These are phyloP conservation scores for Sarocladium kiliense DNA, from an alignment of 2,329 filamentous ascomycete species.

Conservation along the genomic window DNA sequence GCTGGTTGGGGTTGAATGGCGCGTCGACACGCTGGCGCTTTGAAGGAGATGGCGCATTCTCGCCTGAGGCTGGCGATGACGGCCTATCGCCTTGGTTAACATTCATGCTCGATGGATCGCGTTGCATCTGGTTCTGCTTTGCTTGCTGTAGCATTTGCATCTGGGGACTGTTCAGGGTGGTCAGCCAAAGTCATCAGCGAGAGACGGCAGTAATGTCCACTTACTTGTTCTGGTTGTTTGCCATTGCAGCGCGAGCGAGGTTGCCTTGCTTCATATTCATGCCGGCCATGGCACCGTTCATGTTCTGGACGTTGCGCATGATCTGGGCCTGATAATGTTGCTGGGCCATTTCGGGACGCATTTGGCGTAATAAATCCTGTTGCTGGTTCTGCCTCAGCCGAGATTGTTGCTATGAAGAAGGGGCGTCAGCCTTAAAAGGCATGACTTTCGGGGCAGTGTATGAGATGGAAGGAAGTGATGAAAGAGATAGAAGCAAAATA, in stretches of 20 bases:
- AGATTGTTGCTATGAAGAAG: slow-evolving; percentile 51
- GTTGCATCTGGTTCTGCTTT: slow-evolving; percentile 78
- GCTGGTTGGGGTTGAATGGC: slow-evolving; percentile 67
- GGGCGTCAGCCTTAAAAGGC: slow-evolving; percentile 10
- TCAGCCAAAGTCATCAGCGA: slow-evolving; percentile 14
- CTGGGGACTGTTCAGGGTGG: slow-evolving; percentile 47
- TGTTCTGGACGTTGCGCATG: slow-evolving; percentile 62
- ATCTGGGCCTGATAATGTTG: slow-evolving; percentile 56
- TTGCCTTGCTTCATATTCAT: slow-evolving; percentile 56
- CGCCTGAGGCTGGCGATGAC: slow-evolving; percentile 74
- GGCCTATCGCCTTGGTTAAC: slow-evolving; percentile 69
- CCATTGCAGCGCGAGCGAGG: slow-evolving; percentile 70
- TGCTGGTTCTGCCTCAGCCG: slow-evolving; percentile 71
- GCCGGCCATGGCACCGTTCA: slow-evolving; percentile 39
- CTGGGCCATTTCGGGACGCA: slow-evolving; percentile 56
- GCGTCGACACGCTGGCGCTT: slow-evolving; percentile 78
- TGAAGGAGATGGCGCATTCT: slow-evolving; percentile 87
- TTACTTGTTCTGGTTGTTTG: slow-evolving; percentile 71
- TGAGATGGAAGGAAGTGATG: slow-evolving; percentile 13
- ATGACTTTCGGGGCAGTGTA: neutral
- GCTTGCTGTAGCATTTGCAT: slow-evolving; percentile 67
- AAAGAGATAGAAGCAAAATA: slow-evolving; percentile 19
- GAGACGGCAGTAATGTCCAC: slow-evolving; percentile 22
- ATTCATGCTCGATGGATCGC: slow-evolving; percentile 83
- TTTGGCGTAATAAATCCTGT: slow-evolving; percentile 69